These are phyloP conservation scores for Colletotrichum viniferum DNA, from an alignment of 2,329 filamentous ascomycete species.

Conservation along the genomic window DNA sequence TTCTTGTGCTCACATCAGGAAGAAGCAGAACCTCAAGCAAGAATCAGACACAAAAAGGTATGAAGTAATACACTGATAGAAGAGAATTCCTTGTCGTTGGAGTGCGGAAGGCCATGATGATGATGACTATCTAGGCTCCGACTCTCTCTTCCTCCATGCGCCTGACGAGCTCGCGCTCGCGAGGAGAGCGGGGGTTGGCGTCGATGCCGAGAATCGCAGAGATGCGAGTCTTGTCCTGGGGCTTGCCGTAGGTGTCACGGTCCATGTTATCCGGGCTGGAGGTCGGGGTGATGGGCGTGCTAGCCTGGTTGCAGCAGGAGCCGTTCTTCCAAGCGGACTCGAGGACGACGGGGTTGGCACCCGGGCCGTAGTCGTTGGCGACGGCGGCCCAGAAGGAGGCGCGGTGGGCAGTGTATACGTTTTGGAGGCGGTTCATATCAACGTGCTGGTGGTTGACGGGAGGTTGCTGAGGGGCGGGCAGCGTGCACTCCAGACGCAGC, in stretches of 20 bases:
- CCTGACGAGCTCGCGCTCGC: slow-evolving; percentile 62
- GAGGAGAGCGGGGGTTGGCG: slow-evolving; percentile 60
- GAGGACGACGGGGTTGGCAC: slow-evolving; percentile 64
- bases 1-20: slow-evolving; percentile 3
- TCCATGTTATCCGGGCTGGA: slow-evolving; percentile 53
- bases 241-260: slow-evolving; percentile 43
- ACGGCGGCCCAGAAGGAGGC: slow-evolving; percentile 75
- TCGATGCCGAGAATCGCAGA: slow-evolving; percentile 67
- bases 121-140: slow-evolving; percentile 21
- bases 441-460: slow-evolving; percentile 48
- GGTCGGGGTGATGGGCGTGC: slow-evolving; percentile 57
- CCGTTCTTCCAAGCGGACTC: slow-evolving; percentile 73
- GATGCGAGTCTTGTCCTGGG: slow-evolving; percentile 63
- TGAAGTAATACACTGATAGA: slow-evolving; percentile 23
- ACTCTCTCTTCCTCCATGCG: slow-evolving; percentile 57
- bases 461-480: slow-evolving; percentile 40
- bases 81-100: neutral
- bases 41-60: slow-evolving; percentile 5
- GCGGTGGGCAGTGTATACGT: slow-evolving; percentile 73
- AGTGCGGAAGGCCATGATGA: neutral
- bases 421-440: slow-evolving; percentile 69
- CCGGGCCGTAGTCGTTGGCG: slow-evolving; percentile 72
- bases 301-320: slow-evolving; percentile 40
- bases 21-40: neutral
- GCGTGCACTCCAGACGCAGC: slow-evolving; percentile 66